phyloP scores from a whole-genome alignment of 495 filamentous ascomycete genomes.

The Venustampulla echinocandica region DNA sequence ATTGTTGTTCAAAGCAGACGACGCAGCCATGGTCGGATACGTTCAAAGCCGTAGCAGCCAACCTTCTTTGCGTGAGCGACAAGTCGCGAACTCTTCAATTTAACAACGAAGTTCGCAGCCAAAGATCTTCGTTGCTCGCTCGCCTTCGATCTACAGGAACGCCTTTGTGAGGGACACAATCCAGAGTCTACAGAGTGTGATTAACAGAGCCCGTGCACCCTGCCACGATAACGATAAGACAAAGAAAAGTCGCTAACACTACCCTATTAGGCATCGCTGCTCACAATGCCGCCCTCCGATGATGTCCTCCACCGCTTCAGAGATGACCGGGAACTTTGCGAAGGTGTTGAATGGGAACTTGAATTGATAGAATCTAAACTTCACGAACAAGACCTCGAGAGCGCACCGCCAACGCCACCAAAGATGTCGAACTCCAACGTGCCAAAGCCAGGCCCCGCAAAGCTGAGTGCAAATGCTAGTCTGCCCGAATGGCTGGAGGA shows the following conservation, averaged over 20 bases:
- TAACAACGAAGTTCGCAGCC: too few species aligned
- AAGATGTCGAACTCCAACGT: conserved; percentile 37
- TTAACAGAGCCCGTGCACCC: not conserved
- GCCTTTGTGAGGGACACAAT: too few species aligned
- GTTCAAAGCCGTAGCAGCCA: not conserved
- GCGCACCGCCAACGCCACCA: not conserved
- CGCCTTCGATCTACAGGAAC: too few species aligned
- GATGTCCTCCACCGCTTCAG: too few species aligned
- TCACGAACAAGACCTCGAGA: too few species aligned
- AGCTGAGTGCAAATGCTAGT: conserved; percentile 68
- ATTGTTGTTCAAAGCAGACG: conserved; percentile 25
- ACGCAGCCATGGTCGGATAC: conserved; percentile 27
- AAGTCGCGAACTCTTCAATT: not conserved
- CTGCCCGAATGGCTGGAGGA: conserved; percentile 95
- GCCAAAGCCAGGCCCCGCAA: conserved; percentile 85
- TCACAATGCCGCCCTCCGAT: not conserved
- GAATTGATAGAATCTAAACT: too few species aligned
- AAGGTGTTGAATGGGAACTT: too few species aligned
- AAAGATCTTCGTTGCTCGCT: too few species aligned
- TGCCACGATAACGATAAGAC: not conserved
- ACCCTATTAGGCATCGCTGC: not conserved
- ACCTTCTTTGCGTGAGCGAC: not conserved
- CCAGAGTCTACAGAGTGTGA: too few species aligned
- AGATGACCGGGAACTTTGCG: too few species aligned
- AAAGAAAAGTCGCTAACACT: not conserved